A percentile compares a stretch with the other conserved stretches of the same genome.
Conservation (phyloP, 148 eudicot genomes). For the Drosera capensis region DNA sequence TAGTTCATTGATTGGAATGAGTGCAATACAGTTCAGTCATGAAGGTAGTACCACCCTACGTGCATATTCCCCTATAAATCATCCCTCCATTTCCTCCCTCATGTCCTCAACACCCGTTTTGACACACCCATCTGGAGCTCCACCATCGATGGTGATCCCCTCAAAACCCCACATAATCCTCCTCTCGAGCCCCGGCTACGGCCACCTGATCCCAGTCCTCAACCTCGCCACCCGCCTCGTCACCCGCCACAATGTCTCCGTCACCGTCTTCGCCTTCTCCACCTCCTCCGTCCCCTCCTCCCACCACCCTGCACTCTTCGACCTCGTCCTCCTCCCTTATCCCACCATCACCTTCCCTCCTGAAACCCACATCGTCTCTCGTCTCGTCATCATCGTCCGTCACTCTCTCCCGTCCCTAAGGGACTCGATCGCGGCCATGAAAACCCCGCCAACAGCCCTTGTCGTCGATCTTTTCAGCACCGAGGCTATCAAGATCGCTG, state of each 20-base stretch:
- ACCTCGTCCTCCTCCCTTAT: slow-evolving; percentile 21
- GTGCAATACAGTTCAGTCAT: too few species aligned
- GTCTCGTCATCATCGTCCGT: slow-evolving; percentile 12
- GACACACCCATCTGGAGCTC: background rate
- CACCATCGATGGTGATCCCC: slow-evolving; percentile 7
- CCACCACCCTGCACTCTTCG: slow-evolving; percentile 12
- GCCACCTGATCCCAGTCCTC: slow-evolving; percentile 36
- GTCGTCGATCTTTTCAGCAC: slow-evolving; percentile 30
- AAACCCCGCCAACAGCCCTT: slow-evolving; percentile 21
- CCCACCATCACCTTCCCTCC: slow-evolving; percentile 4
- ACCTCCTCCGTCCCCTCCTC: slow-evolving; percentile 12
- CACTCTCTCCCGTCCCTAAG: slow-evolving; percentile 16
- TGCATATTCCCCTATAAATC: too few species aligned
- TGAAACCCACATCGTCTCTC: slow-evolving; percentile 8
- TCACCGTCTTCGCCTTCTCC: slow-evolving; percentile 22
- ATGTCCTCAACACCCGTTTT: too few species aligned
- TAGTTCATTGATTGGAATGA: too few species aligned
- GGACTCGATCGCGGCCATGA: slow-evolving; percentile 11
- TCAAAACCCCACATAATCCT: slow-evolving; percentile 22
- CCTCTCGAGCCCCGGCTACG: slow-evolving; percentile 42
- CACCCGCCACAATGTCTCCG: slow-evolving; percentile 17
- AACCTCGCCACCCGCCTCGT: slow-evolving; percentile 31
- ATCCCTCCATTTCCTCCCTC: too few species aligned
- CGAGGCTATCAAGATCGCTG: slow-evolving; percentile 20
- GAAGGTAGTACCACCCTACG: too few species aligned